phyloP scores from a whole-genome alignment of 345 rosid genomes.

The Syzygium aqueum region DNA sequence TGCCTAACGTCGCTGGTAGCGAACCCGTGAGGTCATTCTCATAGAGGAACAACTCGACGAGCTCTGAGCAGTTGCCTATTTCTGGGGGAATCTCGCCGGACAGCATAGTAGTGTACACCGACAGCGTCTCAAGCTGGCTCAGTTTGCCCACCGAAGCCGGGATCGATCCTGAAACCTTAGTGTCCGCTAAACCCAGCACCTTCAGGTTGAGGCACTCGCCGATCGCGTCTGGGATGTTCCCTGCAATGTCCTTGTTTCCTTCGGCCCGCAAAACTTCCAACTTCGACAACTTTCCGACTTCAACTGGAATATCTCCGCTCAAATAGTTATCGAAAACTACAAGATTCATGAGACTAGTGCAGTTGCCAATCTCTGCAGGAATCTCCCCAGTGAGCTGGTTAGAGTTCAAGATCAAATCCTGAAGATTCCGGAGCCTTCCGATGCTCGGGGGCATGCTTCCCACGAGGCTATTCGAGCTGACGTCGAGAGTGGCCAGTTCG shows the following conservation, averaged over 20 bases:
- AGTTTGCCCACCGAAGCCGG: conserved; percentile 68
- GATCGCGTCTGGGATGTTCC: conserved; percentile 60
- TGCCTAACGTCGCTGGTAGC: conserved; percentile 51
- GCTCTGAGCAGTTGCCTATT: conserved; percentile 66
- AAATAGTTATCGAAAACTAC: conserved; percentile 55
- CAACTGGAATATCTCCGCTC: conserved; percentile 44
- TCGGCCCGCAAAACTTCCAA: conserved; percentile 62
- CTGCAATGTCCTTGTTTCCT: conserved; percentile 67
- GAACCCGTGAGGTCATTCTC: conserved; percentile 66
- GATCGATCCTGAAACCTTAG: conserved; percentile 57
- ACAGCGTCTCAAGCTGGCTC: conserved; percentile 48
- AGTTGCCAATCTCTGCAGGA: conserved; percentile 58
- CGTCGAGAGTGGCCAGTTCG: conserved; percentile 30
- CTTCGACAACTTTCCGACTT: conserved; percentile 45
- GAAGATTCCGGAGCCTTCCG: conserved; percentile 57
- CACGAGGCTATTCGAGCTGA: conserved; percentile 62
- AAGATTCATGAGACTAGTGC: conserved; percentile 49
- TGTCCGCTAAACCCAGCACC: conserved; percentile 72
- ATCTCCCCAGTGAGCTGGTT: conserved; percentile 59
- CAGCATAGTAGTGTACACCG: conserved; percentile 54
- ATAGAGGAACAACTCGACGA: conserved; percentile 54
- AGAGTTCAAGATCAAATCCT: conserved; percentile 57
- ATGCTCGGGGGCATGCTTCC: conserved; percentile 65
- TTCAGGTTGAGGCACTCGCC: conserved; percentile 54
- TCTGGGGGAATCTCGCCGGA: conserved; percentile 66